Conservation (phyloP, 805 yeast species). For the Pichia pseudocactophila region DNA sequence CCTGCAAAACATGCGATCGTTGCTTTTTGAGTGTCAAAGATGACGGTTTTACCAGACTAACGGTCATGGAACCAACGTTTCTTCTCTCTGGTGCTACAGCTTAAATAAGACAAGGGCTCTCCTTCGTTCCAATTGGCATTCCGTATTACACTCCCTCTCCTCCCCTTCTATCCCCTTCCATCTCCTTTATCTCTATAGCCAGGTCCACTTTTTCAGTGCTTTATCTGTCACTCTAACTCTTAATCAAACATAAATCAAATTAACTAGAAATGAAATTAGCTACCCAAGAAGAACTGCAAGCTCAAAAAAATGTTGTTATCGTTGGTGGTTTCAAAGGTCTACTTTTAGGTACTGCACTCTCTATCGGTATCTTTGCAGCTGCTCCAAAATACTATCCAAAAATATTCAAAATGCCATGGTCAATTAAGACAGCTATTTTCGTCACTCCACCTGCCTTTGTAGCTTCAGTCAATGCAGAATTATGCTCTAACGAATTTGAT, state of each 20-base stretch:
- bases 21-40: no score
- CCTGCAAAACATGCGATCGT: no score
- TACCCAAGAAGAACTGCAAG: conserved; percentile 16
- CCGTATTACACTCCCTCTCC: no score
- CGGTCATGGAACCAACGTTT: no score
- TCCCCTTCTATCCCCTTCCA: no score
- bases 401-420: conserved; percentile 40
- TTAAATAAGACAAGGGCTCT: no score
- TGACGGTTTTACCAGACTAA: not conserved
- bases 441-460: conserved; percentile 59
- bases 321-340: conserved; percentile 17
- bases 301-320: conserved; percentile 9
- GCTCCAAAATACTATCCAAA: conserved; percentile 40
- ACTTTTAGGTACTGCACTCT: conserved; percentile 42
- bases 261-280: conserved; percentile 13
- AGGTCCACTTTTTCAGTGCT: no score
- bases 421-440: conserved; percentile 54
- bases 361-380: conserved; percentile 44
- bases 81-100: no score
- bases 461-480: conserved; percentile 61
- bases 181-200: no score
- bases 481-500: conserved; percentile 61
- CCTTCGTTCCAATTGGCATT: no score
- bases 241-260: not conserved
- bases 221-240: no score